Evolutionary conservation across 139 green algal species (phyloP).

Genomic region (Limnomonas spitsbergensis): DNA sequence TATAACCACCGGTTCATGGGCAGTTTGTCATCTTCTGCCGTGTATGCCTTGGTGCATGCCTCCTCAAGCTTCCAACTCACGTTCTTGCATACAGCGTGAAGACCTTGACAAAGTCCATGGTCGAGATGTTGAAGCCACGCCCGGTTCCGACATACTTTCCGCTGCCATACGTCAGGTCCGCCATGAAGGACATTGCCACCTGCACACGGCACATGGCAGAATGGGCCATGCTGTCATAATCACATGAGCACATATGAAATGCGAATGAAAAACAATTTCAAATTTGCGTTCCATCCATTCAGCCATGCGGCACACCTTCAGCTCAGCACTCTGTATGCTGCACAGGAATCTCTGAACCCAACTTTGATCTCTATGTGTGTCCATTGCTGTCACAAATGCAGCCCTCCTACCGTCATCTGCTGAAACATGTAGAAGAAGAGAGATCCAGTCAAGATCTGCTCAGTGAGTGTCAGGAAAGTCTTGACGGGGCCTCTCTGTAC

Average conservation of each 20-base stretch:
- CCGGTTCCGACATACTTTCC: conserved; percentile 35
- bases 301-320: no score
- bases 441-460: conserved; percentile 41
- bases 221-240: no score
- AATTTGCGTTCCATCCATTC: no score
- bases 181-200: conserved; percentile 16
- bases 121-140: conserved; percentile 48
- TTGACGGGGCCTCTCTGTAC: conserved; percentile 28
- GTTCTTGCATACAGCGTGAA: conserved; percentile 35
- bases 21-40: background rate
- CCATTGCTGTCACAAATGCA: no score
- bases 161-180: conserved; percentile 38
- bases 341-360: no score
- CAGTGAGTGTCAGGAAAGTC: conserved; percentile 24
- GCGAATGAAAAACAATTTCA: no score
- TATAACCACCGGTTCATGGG: no score
- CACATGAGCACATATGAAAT: no score
- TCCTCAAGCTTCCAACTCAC: conserved; percentile 7
- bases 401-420: conserved; percentile 32
- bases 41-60: conserved; percentile 1
- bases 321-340: no score
- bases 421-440: conserved; percentile 58
- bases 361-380: no score
- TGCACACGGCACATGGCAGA: no score
- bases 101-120: conserved; percentile 47